These are phyloP conservation scores for Stephania yunnanensis DNA, from an alignment of 164 flowering plant species.

Conservation along the genomic window DNA sequence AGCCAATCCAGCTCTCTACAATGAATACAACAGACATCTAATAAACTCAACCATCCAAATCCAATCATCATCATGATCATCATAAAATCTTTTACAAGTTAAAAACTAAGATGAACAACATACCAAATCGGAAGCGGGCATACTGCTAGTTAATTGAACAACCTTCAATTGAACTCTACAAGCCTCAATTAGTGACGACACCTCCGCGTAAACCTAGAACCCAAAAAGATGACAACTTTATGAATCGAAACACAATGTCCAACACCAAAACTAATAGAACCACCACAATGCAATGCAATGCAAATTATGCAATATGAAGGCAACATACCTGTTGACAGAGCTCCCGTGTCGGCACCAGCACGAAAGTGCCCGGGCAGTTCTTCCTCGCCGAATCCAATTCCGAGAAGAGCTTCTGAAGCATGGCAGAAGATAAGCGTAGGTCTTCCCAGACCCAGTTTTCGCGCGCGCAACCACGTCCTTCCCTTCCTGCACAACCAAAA, in stretches of 20 bases:
- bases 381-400: slow-evolving; percentile 35
- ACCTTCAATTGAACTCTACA: slow-evolving; percentile 82
- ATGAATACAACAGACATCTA: slow-evolving; percentile 7
- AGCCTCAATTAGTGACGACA: slow-evolving; percentile 46
- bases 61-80: not conserved
- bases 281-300: not conserved
- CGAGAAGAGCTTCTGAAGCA: slow-evolving; percentile 77
- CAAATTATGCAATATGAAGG: no score
- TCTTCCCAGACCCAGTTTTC: slow-evolving; percentile 96
- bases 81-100: not conserved
- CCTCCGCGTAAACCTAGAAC: slow-evolving; percentile 67
- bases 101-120: slow-evolving; percentile 19
- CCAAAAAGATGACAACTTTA: not conserved
- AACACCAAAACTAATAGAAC: not conserved
- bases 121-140: slow-evolving; percentile 66
- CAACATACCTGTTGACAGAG: slow-evolving; percentile 65
- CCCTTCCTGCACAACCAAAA: slow-evolving; percentile 51
- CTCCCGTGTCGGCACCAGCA: slow-evolving; percentile 89
- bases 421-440: slow-evolving; percentile 89
- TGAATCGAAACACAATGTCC: not conserved
- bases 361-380: slow-evolving; percentile 53
- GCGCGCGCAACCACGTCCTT: slow-evolving; percentile 92
- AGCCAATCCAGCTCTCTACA: slow-evolving; percentile 61
- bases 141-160: slow-evolving; percentile 59
- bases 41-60: slow-evolving; percentile 1